Percentiles rank a stretch among this genome's conserved stretches.
These are phyloP conservation scores for Phytophthora pinifolia DNA, from an alignment of 352 stramenopile genomes.

Conservation along the genomic window DNA sequence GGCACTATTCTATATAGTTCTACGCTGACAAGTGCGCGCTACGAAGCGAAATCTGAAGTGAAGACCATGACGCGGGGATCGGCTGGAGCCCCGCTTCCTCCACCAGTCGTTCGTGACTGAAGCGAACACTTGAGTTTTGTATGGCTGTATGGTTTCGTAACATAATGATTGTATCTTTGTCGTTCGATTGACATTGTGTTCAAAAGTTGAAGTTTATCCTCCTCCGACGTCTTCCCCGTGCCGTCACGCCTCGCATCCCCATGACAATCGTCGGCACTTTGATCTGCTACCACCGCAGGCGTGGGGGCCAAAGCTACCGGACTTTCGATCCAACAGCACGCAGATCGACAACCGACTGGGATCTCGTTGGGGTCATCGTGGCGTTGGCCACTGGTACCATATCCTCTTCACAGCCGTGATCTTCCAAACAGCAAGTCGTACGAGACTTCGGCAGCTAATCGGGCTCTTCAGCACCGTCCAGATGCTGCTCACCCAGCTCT, in stretches of 20 bases:
- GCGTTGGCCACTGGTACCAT: slow-evolving; percentile 32
- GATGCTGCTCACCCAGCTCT: neutral
- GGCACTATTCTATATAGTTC: neutral
- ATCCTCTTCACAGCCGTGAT: slow-evolving; percentile 28
- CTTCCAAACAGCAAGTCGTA: slow-evolving; percentile 34
- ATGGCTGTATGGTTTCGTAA: too few species aligned
- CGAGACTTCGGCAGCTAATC: slow-evolving; percentile 15
- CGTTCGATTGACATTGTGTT: too few species aligned
- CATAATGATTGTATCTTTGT: too few species aligned
- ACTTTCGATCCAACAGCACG: slow-evolving; percentile 1
- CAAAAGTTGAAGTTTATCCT: too few species aligned
- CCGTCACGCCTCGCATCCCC: too few species aligned
- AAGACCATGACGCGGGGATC: too few species aligned
- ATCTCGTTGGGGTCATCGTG: slow-evolving; percentile 18
- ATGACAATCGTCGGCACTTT: neutral
- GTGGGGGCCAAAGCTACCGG: neutral
- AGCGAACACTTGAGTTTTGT: too few species aligned
- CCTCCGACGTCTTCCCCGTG: too few species aligned
- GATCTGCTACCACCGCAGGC: neutral
- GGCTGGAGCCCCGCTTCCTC: too few species aligned
- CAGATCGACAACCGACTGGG: slow-evolving; percentile 3
- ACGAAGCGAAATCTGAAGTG: neutral
- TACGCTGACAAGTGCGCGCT: neutral
- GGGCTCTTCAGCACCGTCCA: slow-evolving; percentile 16
- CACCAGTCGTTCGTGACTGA: too few species aligned